phyloP scores from a whole-genome alignment of 495 filamentous ascomycete species.

The Rhypophila decipiens region DNA sequence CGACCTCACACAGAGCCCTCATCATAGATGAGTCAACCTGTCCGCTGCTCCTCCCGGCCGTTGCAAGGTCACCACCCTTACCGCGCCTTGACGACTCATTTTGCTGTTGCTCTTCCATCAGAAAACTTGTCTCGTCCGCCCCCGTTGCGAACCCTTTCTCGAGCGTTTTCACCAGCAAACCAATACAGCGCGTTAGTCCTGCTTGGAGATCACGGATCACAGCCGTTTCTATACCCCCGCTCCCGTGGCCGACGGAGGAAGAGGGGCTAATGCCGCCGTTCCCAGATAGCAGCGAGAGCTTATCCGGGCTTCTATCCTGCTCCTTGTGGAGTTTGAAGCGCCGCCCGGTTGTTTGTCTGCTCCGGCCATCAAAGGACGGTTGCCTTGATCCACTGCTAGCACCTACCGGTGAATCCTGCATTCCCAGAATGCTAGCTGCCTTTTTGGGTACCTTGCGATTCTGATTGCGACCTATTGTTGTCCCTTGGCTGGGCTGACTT shows the following conservation, averaged over 20 bases:
- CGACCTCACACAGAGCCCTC: constrained; percentile 37
- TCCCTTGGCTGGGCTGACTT: not conserved
- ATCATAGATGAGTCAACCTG: constrained; percentile 33
- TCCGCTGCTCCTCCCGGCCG: too few species aligned
- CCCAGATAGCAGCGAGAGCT: not conserved
- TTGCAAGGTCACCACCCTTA: too few species aligned
- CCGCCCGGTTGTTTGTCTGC: not conserved
- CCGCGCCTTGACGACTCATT: too few species aligned
- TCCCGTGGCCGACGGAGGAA: too few species aligned
- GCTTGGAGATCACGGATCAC: constrained; percentile 25
- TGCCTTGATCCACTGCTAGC: not conserved
- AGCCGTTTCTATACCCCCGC: not conserved
- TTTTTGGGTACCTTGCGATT: constrained; percentile 30
- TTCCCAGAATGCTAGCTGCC: constrained; percentile 34
- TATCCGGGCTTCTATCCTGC: not conserved
- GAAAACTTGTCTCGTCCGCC: not conserved
- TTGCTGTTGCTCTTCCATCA: not conserved
- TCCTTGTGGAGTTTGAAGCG: not conserved
- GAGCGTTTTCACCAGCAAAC: constrained; percentile 32
- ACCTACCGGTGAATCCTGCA: constrained; percentile 15
- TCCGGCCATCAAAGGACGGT: not conserved
- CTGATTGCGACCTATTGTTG: too few species aligned
- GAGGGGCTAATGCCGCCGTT: constrained; percentile 1
- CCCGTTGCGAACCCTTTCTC: constrained; percentile 8
- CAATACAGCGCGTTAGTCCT: constrained; percentile 33